phyloP scores from a whole-genome alignment of 352 stramenopile genomes.

The Phytophthora aleatoria region DNA sequence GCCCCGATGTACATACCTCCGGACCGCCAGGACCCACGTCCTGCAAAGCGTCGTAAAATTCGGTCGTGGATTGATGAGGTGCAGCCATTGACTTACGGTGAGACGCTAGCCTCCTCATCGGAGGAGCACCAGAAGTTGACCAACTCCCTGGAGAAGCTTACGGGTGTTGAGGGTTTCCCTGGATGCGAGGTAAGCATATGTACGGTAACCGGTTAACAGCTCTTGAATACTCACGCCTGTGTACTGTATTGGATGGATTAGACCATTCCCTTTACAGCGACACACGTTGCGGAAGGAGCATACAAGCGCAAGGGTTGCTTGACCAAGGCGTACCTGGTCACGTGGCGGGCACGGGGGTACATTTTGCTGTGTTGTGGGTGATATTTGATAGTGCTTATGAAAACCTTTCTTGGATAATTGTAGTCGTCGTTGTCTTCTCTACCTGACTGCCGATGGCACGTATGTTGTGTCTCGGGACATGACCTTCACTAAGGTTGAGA shows the following conservation, averaged over 20 bases:
- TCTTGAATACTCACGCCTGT: slow-evolving; percentile 4
- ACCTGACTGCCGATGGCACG: slow-evolving; percentile 64
- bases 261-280: slow-evolving; percentile 87
- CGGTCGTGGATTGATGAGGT: slow-evolving; percentile 88
- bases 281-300: slow-evolving; percentile 73
- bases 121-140: slow-evolving; percentile 65
- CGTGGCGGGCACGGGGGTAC: slow-evolving; percentile 84
- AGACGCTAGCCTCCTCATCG: slow-evolving; percentile 59
- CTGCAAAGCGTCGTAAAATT: slow-evolving; percentile 85
- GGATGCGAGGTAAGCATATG: slow-evolving; percentile 70
- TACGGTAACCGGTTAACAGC: neutral
- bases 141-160: slow-evolving; percentile 70
- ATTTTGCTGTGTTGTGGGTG: slow-evolving; percentile 8
- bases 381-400: slow-evolving; percentile 3
- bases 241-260: slow-evolving; percentile 24
- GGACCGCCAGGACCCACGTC: slow-evolving; percentile 55
- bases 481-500: slow-evolving; percentile 87
- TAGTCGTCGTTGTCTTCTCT: slow-evolving; percentile 82
- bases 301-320: slow-evolving; percentile 75
- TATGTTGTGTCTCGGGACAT: slow-evolving; percentile 85
- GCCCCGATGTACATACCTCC: slow-evolving; percentile 74
- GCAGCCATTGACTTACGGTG: slow-evolving; percentile 60
- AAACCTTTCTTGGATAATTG: slow-evolving; percentile 5
- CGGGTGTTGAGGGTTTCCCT: slow-evolving; percentile 74
- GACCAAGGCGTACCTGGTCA: slow-evolving; percentile 85